phyloP scores from a whole-genome alignment of 345 rosid species.

The Hypericum perforatum region DNA sequence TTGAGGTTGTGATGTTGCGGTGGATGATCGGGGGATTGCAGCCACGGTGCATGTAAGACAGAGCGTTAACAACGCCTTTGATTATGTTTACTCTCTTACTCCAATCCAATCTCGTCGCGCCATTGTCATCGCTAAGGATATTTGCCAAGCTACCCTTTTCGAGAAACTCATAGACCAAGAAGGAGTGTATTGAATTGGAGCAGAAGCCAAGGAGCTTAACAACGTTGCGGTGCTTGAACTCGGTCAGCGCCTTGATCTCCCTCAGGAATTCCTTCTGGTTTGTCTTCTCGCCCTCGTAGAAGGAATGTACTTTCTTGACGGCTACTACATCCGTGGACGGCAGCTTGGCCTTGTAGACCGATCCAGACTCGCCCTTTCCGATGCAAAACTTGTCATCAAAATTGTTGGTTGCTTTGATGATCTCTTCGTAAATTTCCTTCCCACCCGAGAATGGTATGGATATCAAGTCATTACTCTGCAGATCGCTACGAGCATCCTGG shows the following conservation, averaged over 20 bases:
- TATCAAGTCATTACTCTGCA: too few relatives aligned
- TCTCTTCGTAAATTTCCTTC: constrained; percentile 13
- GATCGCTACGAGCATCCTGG: too few relatives aligned
- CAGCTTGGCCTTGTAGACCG: constrained; percentile 17
- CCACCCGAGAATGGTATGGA: constrained; percentile 6
- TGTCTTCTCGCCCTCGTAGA: background rate
- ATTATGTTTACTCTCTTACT: constrained; percentile 13
- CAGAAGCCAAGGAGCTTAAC: constrained; percentile 24
- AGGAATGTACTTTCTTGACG: constrained; percentile 17
- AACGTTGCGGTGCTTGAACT: constrained; percentile 20
- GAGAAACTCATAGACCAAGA: constrained; percentile 21
- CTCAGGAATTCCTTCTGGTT: constrained; percentile 12
- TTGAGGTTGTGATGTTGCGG: constrained; percentile 13
- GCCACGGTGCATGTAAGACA: constrained; percentile 19
- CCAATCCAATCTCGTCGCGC: constrained; percentile 21
- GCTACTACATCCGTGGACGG: constrained; percentile 11
- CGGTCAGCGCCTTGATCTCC: constrained; percentile 19
- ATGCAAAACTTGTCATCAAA: constrained; percentile 13
- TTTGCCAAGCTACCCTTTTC: constrained; percentile 23
- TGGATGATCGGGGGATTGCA: constrained; percentile 17
- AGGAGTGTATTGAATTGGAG: background rate
- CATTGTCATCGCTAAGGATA: constrained; percentile 9
- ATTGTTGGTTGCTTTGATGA: constrained; percentile 16
- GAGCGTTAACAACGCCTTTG: constrained; percentile 12
- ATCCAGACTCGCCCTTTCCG: constrained; percentile 20